These are phyloP conservation scores for Capsella bursapastoris DNA, from an alignment of 345 rosid genomes.

Conservation along the genomic window DNA sequence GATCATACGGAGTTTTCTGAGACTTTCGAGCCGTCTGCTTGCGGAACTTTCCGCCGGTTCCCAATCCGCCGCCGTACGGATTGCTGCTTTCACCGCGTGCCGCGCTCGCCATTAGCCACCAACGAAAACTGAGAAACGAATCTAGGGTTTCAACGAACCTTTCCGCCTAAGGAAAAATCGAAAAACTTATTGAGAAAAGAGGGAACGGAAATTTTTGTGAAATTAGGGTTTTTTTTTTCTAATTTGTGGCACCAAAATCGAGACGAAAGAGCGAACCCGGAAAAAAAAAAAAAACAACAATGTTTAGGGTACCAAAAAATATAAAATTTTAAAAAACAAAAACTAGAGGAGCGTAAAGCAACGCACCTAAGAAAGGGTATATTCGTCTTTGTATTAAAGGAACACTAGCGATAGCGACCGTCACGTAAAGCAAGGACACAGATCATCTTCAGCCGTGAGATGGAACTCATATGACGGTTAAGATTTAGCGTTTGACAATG, in stretches of 20 bases:
- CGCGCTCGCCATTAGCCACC: slow-evolving; percentile 52
- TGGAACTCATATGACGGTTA: slow-evolving; percentile 4
- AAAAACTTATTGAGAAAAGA: slow-evolving; percentile 33
- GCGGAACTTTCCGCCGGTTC: slow-evolving; percentile 74
- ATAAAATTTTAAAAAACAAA: background rate
- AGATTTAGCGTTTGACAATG: background rate
- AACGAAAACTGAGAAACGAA: slow-evolving; percentile 33
- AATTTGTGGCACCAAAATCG: slow-evolving; percentile 41
- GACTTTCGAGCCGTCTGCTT: slow-evolving; percentile 63
- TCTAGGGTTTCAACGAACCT: slow-evolving; percentile 50
- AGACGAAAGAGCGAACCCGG: slow-evolving; percentile 1
- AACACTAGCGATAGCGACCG: slow-evolving; percentile 21
- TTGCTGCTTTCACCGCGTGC: slow-evolving; percentile 53
- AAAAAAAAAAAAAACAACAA: background rate
- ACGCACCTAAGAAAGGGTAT: slow-evolving; percentile 36
- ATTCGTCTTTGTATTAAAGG: slow-evolving; percentile 7
- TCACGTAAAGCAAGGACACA: slow-evolving; percentile 17
- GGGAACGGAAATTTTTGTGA: background rate
- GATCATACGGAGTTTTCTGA: slow-evolving; percentile 75
- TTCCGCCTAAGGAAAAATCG: slow-evolving; percentile 36
- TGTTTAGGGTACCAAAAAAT: slow-evolving; percentile 30
- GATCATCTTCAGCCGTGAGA: slow-evolving; percentile 15
- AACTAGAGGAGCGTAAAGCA: slow-evolving; percentile 41
- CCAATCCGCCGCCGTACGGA: slow-evolving; percentile 50
- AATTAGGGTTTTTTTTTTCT: slow-evolving; percentile 61